Conservation (phyloP, 176 grass and related monocot genomes). For the Typha latifolia region DNA sequence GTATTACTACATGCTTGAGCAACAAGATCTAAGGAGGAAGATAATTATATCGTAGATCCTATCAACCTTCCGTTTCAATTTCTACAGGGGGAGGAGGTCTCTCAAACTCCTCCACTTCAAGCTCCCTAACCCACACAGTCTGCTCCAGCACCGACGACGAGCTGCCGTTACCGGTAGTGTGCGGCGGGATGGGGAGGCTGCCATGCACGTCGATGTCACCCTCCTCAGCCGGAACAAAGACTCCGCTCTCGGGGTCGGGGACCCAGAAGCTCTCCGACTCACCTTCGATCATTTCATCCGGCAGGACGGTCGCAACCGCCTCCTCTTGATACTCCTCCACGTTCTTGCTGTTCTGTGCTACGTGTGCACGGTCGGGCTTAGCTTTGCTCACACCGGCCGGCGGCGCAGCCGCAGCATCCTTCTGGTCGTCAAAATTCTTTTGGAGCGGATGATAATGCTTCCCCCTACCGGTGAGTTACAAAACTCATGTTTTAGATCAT, state of each 20-base stretch:
- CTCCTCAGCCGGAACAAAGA: constrained; percentile 15
- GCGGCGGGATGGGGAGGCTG: not conserved
- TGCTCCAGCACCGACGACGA: constrained; percentile 45
- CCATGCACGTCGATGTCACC: constrained; percentile 7
- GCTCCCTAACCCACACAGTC: constrained; percentile 36
- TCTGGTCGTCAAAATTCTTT: not conserved
- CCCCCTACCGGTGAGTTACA: constrained; percentile 13
- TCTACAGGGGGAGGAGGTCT: constrained; percentile 13
- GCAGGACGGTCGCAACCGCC: constrained; percentile 6
- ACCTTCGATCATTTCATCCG: no score
- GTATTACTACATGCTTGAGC: no score
- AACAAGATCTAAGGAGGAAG: no score
- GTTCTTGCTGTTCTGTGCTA: constrained; percentile 18
- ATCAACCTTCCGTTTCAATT: not conserved
- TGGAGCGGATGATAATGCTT: not conserved
- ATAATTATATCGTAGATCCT: not conserved
- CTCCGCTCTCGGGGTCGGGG: constrained; percentile 15
- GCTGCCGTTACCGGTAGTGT: not conserved
- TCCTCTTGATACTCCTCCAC: constrained; percentile 7
- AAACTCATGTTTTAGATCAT: no score
- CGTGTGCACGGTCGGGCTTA: not conserved
- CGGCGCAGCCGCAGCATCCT: not conserved
- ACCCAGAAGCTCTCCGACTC: constrained; percentile 16
- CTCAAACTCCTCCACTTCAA: constrained; percentile 50
- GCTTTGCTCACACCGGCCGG: not conserved